Percentiles rank a stretch among this genome's conserved stretches.
phyloP scores from a whole-genome alignment of 177 flowering plant species.

The Tripterygium wilfordii region DNA sequence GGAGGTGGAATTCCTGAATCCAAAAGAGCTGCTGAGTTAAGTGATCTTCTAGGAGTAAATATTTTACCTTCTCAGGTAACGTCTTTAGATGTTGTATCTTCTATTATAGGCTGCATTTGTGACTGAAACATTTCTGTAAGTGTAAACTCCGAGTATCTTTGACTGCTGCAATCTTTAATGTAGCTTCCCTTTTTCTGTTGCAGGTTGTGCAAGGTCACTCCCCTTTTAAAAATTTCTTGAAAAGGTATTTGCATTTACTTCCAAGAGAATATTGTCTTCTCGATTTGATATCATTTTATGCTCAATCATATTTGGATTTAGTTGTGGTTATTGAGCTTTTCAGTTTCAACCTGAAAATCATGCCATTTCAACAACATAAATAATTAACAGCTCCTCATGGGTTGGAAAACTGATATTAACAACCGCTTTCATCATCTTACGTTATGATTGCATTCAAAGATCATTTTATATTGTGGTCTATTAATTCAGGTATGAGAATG shows the following conservation, averaged over 20 bases:
- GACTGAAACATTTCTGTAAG: background rate
- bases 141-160: background rate
- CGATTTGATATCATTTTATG: too few species aligned
- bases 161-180: conserved; percentile 9
- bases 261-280: too few species aligned
- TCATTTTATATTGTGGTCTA: background rate
- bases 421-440: too few species aligned
- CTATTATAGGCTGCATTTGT: too few species aligned
- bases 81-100: background rate
- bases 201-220: conserved; percentile 87
- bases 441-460: too few species aligned
- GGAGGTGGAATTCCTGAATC: conserved; percentile 56
- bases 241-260: conserved; percentile 32
- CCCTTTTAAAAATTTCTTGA: conserved; percentile 53
- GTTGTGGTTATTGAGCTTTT: too few species aligned
- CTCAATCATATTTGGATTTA: too few species aligned
- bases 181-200: conserved; percentile 12
- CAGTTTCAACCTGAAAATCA: too few species aligned
- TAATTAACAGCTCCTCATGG: too few species aligned
- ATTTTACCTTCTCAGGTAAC: conserved; percentile 42
- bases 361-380: too few species aligned
- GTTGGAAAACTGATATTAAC: too few species aligned
- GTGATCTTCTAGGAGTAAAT: conserved; percentile 37
- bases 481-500: conserved; percentile 51
- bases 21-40: conserved; percentile 38